Conservation (phyloP, 2,329 filamentous ascomycete species). For the Endocalyx cinctus region DNA sequence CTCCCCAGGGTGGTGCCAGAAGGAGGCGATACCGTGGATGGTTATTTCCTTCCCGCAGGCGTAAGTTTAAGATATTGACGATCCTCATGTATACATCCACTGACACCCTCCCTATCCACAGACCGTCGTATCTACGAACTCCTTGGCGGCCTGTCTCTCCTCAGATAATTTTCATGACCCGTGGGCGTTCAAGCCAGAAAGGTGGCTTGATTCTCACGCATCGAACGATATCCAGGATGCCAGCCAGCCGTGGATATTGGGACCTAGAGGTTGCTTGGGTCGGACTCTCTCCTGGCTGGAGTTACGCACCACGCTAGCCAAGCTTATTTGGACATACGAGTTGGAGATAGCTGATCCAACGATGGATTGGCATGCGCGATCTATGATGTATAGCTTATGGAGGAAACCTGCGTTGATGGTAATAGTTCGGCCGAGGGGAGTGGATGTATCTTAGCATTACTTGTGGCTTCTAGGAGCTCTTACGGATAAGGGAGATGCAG, state of each 20-base stretch:
- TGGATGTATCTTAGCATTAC: no score
- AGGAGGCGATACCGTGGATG: conserved; percentile 15
- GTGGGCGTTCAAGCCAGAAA: conserved; percentile 10
- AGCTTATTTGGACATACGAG: conserved; percentile 17
- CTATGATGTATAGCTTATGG: conserved; percentile 19
- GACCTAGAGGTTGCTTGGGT: no score
- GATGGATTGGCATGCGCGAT: conserved; percentile 19
- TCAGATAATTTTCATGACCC: conserved; percentile 9
- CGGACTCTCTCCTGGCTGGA: conserved; percentile 9
- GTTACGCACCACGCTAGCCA: conserved; percentile 9
- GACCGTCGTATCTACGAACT: conserved; percentile 13
- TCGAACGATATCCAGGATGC: conserved; percentile 12
- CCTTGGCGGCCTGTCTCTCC: conserved; percentile 13
- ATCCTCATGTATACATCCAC: not conserved
- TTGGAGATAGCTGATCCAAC: conserved; percentile 11
- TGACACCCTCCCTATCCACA: conserved; percentile 5
- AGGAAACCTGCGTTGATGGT: conserved; percentile 15
- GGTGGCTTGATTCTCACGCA: conserved; percentile 13
- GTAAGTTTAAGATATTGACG: conserved; percentile 6
- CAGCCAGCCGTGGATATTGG: conserved; percentile 12
- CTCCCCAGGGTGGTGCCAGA: conserved; percentile 13
- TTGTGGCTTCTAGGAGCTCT: no score
- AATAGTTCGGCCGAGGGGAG: no score
- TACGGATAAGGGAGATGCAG: no score
- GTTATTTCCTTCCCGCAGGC: conserved; percentile 19